Evolutionary conservation across 805 yeast genomes (phyloP).

Genomic region (Cyberlindnera misumaiensis): DNA sequence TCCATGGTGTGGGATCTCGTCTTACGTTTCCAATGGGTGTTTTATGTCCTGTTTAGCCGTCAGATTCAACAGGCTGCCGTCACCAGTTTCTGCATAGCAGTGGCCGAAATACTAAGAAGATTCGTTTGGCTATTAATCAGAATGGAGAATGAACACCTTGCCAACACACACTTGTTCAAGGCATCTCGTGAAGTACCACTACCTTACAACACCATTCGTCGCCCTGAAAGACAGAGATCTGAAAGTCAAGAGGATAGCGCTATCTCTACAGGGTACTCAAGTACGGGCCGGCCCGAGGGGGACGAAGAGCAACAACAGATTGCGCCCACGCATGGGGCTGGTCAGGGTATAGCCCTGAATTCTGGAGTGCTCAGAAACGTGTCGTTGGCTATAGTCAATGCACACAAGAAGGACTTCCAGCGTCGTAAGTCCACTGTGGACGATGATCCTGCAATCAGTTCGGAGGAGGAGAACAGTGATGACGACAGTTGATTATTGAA

Average conservation of each 20-base stretch:
- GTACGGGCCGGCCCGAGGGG: not conserved
- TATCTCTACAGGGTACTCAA: not conserved
- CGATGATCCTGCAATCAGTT: slow-evolving; percentile 12
- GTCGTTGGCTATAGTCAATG: slow-evolving; percentile 56
- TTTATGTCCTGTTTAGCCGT: slow-evolving; percentile 69
- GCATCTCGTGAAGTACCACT: slow-evolving; percentile 84
- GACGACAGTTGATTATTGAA: slow-evolving; percentile 15
- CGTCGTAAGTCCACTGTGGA: slow-evolving; percentile 16
- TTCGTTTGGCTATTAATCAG: slow-evolving; percentile 88
- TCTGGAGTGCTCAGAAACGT: slow-evolving; percentile 34
- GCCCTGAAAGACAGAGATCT: slow-evolving; percentile 23
- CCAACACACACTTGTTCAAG: slow-evolving; percentile 77
- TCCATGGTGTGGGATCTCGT: slow-evolving; percentile 72
- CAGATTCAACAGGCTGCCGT: slow-evolving; percentile 84
- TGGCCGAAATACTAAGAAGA: slow-evolving; percentile 77
- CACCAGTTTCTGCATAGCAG: slow-evolving; percentile 75
- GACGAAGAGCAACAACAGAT: slow-evolving; percentile 1
- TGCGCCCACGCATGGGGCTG: not conserved
- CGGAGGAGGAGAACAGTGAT: slow-evolving; percentile 27
- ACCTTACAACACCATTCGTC: slow-evolving; percentile 55
- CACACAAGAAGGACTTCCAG: slow-evolving; percentile 84
- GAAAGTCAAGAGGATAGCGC: not conserved
- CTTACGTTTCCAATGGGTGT: slow-evolving; percentile 86
- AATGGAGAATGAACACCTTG: slow-evolving; percentile 93
- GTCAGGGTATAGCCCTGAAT: slow-evolving; percentile 14